Evolutionary conservation across 2,329 filamentous ascomycete genomes (phyloP), one percentile per base, ranked within the genome.

Genomic region (Colletotrichum sp.): DNA sequence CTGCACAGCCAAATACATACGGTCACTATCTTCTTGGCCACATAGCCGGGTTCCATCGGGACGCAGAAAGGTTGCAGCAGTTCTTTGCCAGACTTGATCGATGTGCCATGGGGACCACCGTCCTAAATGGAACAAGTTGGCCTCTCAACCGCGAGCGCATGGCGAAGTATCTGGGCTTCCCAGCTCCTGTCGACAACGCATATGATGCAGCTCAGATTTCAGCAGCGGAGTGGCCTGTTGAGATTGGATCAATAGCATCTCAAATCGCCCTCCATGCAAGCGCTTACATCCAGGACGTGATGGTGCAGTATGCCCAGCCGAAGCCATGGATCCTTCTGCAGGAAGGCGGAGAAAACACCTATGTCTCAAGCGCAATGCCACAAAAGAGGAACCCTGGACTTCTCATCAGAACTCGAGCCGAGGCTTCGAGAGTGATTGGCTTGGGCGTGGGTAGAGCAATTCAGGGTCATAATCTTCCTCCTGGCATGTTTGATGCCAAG

Each of bases 61-160:
- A 76, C 25, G 74, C 64, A 4, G 70, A 76, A 49, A 13, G 74
- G 6, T 13, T 76, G 8, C 65, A 16, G 25, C 70, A 76, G 49
- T 75, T 73, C 7, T 75, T 52, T 22, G 30, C 65, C 22, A 66
- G 74, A 6, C 61, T 76, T 13, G 74, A 76, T 22, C 39, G 74
- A 29, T 76, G 70, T 32, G 64, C 70, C 1, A 74, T 76, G 74
- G 74, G 74, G 2, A 70, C 74, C 25, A 70, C 74, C 2, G 74
- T 76, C 6, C 71, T 76, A 1, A 76, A 76, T 27, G 74, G 74
- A 19, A 76, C 74, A 15, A 74, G 74, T 27, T 76, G 74, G 74
- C 71, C 74, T 9, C 66, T 76, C n/a, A 55, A 76, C 27, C 74
- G 74, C 27, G 63, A 70, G 19, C 74, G 71, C 39, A 75, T 76